A percentile compares a stretch with the other conserved stretches of the same genome.
phyloP scores from a whole-genome alignment of 805 yeast genomes.

The Candida ipomoeae region DNA sequence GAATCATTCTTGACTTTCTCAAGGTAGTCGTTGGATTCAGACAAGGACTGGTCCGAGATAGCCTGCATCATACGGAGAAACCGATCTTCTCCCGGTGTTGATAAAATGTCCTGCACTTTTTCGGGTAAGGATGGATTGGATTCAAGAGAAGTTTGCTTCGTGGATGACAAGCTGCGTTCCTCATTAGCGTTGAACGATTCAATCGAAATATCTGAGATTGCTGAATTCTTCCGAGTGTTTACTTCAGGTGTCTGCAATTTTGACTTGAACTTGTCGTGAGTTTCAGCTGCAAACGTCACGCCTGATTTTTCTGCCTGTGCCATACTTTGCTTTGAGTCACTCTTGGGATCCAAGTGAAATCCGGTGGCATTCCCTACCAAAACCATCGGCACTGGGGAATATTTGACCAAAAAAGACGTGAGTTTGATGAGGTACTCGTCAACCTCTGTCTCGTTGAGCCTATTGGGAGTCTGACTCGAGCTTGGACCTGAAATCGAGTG shows the following conservation, averaged over 20 bases:
- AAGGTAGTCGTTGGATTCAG: constrained; percentile 25
- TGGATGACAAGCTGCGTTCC: constrained; percentile 4
- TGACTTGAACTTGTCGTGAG: neutral
- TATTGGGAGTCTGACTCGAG: neutral
- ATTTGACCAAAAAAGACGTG: constrained; percentile 35
- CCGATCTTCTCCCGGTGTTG: constrained; percentile 6
- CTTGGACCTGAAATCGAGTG: constrained; percentile 6
- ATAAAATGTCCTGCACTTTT: constrained; percentile 7
- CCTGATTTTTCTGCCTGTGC: neutral
- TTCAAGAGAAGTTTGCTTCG: constrained; percentile 1
- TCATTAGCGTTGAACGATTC: constrained; percentile 16
- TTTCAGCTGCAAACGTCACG: constrained; percentile 11
- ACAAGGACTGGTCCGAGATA: constrained; percentile 26
- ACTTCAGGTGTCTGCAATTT: constrained; percentile 4
- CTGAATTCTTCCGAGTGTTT: constrained; percentile 12
- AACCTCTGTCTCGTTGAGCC: constrained; percentile 9
- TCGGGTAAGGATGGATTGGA: neutral
- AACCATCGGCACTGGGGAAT: constrained; percentile 37
- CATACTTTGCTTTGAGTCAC: neutral
- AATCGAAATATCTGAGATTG: constrained; percentile 14
- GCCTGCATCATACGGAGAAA: constrained; percentile 23
- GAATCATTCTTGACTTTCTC: constrained; percentile 16
- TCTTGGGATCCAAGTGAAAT: constrained; percentile 10
- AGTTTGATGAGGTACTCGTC: constrained; percentile 33
- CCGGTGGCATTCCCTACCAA: constrained; percentile 30